Conservation (phyloP, 2,329 filamentous ascomycete species). For the Paramyrothecium roridum region DNA sequence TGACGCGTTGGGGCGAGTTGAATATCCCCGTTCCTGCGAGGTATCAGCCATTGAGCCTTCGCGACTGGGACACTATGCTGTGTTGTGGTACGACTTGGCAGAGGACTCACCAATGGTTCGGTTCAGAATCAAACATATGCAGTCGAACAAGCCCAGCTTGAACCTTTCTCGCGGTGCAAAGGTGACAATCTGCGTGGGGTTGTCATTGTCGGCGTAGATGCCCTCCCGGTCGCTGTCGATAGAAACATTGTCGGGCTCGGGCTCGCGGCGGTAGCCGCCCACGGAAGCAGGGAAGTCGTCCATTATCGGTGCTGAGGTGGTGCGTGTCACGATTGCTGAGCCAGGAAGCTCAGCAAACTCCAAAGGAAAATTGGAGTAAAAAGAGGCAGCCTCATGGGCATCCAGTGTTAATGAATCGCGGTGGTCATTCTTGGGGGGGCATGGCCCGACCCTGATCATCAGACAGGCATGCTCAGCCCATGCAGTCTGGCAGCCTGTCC, state of each 20-base stretch:
- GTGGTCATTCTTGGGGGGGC: background rate
- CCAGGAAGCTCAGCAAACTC: slow-evolving; percentile 2
- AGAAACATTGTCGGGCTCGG: slow-evolving; percentile 2
- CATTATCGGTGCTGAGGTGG: slow-evolving; percentile 11
- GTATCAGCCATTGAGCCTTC: background rate
- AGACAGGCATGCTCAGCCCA: background rate
- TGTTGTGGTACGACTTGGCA: background rate
- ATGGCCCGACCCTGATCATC: background rate
- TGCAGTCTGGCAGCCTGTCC: background rate
- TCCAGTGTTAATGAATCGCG: slow-evolving; percentile 18
- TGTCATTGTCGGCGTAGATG: slow-evolving; percentile 11
- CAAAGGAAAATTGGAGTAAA: background rate
- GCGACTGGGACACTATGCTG: background rate
- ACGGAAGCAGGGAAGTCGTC: slow-evolving; percentile 21
- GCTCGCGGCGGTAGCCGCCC: slow-evolving; percentile 4
- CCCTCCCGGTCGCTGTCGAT: slow-evolving; percentile 15
- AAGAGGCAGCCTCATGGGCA: slow-evolving; percentile 8
- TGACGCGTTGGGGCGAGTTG: slow-evolving; percentile 27
- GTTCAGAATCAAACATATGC: slow-evolving; percentile 31
- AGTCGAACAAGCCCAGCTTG: slow-evolving; percentile 30
- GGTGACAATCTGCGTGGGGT: slow-evolving; percentile 25
- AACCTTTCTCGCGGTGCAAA: slow-evolving; percentile 29
- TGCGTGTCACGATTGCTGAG: background rate
- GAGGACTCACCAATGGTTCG: slow-evolving; percentile 30
- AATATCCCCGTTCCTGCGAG: slow-evolving; percentile 32